A percentile compares a stretch with the other conserved stretches of the same genome.
Conservation (phyloP, 495 filamentous ascomycete genomes). For the Parachaetomium inaequale region DNA sequence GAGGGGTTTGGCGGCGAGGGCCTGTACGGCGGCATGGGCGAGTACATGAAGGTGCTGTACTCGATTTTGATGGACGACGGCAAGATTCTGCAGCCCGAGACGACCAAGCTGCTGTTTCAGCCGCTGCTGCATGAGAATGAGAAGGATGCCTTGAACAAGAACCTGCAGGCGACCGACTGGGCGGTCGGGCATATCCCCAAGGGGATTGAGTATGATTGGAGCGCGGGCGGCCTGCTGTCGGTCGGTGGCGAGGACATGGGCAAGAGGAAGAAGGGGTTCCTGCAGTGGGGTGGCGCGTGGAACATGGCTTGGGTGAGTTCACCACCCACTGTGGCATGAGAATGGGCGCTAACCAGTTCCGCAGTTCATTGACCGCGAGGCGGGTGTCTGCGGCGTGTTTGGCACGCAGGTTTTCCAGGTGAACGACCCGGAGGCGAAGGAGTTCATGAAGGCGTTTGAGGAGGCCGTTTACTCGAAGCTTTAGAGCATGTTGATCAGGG, state of each 20-base stretch:
- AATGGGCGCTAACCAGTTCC: conserved; percentile 7
- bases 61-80: conserved; percentile 34
- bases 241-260: conserved; percentile 15
- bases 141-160: conserved; percentile 21
- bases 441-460: conserved; percentile 34
- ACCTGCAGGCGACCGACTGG: conserved; percentile 24
- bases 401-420: conserved; percentile 30
- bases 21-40: conserved; percentile 22
- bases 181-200: conserved; percentile 25
- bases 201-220: conserved; percentile 34
- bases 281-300: conserved; percentile 38
- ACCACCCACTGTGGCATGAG: not conserved
- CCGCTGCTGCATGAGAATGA: conserved; percentile 24
- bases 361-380: conserved; percentile 36
- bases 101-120: conserved; percentile 31
- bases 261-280: conserved; percentile 29
- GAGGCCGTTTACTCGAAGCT: conserved; percentile 29
- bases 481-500: not conserved
- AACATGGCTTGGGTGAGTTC: conserved; percentile 35
- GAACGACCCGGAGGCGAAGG: conserved; percentile 25
- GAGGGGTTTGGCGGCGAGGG: conserved; percentile 35
- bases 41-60: conserved; percentile 30
- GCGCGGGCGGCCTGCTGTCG: conserved; percentile 34
- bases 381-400: conserved; percentile 35
- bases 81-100: conserved; percentile 28